Evolutionary conservation across 2,329 filamentous ascomycete species (phyloP).

Genomic region (Coniochaeta sp.): DNA sequence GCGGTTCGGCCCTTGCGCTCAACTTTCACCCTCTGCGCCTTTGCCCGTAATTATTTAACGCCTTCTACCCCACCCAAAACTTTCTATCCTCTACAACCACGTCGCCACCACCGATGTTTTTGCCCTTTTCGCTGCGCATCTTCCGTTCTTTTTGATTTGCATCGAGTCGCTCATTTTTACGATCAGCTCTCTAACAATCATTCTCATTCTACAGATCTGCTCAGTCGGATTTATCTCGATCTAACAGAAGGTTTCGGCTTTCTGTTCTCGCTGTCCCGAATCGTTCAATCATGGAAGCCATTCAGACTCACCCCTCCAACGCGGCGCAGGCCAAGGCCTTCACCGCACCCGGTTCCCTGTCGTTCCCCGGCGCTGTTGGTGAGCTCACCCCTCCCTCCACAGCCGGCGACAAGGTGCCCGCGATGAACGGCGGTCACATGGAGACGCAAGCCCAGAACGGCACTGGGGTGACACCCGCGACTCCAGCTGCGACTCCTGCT

Average conservation of each 20-base stretch:
- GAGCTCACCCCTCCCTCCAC: constrained; percentile 76
- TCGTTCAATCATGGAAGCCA: constrained; percentile 61
- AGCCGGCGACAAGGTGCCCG: constrained; percentile 43
- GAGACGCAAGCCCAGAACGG: constrained; percentile 54
- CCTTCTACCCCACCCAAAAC: background rate
- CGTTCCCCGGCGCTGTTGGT: constrained; percentile 77
- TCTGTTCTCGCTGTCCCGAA: background rate
- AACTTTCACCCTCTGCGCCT: background rate
- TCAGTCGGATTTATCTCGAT: constrained; percentile 6
- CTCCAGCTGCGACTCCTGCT: constrained; percentile 85
- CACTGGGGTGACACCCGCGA: constrained; percentile 79
- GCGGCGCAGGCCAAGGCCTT: constrained; percentile 94
- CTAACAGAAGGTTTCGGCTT: background rate
- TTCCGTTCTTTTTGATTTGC: constrained; percentile 2
- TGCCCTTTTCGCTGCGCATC: background rate
- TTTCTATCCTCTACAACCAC: background rate
- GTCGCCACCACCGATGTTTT: constrained; percentile 4
- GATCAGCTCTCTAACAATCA: background rate
- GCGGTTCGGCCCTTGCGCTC: background rate
- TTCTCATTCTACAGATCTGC: constrained; percentile 17
- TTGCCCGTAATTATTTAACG: background rate
- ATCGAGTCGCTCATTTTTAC: background rate
- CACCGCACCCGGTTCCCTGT: constrained; percentile 84
- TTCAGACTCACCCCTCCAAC: constrained; percentile 86
- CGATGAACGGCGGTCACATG: constrained; percentile 42